These are phyloP conservation scores for Cicer bijugum DNA, from an alignment of 306 rosid species.

Conservation along the genomic window DNA sequence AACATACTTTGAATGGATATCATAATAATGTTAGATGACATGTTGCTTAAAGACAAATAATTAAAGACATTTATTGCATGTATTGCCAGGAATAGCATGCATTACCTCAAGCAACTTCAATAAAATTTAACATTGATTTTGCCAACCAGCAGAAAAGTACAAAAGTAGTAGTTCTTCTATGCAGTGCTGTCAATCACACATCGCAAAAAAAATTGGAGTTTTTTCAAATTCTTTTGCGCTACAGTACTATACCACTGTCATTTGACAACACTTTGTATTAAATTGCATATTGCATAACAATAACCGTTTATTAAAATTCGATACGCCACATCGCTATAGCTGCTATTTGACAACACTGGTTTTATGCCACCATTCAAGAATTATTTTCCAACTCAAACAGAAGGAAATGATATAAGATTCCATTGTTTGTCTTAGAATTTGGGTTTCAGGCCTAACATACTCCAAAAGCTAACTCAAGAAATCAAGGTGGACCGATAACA, in stretches of 20 bases:
- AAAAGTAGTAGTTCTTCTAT: neutral
- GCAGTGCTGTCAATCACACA: too few relatives aligned
- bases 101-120: slow-evolving; percentile 1
- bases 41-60: neutral
- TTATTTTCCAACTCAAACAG: neutral
- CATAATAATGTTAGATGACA: slow-evolving; percentile 9
- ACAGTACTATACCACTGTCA: too few relatives aligned
- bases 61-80: neutral
- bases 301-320: too few relatives aligned
- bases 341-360: too few relatives aligned
- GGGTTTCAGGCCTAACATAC: neutral
- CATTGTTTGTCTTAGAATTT: neutral
- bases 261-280: too few relatives aligned
- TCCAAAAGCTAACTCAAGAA: neutral
- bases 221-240: too few relatives aligned
- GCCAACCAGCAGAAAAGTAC: slow-evolving; percentile 5
- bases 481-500: neutral
- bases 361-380: neutral
- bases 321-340: too few relatives aligned
- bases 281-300: too few relatives aligned
- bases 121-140: slow-evolving; percentile 3
- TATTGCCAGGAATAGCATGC: slow-evolving; percentile 22
- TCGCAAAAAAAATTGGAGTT: too few relatives aligned
- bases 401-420: neutral
- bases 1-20: neutral